Percentiles rank a stretch among this genome's conserved stretches.
These are phyloP conservation scores for Wickerhamiella qilinensis DNA, from an alignment of 805 yeast species.

Conservation along the genomic window DNA sequence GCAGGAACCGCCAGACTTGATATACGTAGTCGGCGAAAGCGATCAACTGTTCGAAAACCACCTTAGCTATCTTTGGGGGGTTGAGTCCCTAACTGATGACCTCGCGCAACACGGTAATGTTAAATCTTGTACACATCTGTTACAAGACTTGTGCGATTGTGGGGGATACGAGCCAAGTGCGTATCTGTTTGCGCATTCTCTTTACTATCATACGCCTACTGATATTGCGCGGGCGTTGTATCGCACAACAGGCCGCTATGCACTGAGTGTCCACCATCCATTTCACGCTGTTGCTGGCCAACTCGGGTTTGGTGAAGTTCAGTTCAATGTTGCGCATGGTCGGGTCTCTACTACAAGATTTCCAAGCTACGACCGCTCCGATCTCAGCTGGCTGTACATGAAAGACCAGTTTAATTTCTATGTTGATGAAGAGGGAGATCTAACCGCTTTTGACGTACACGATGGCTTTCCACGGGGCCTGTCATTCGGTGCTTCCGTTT, in stretches of 20 bases:
- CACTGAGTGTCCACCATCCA: slow-evolving; percentile 4
- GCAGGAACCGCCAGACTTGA: background rate
- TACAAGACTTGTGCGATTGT: slow-evolving; percentile 4
- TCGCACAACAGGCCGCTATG: background rate
- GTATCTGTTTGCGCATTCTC: slow-evolving; percentile 4
- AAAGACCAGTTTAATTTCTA: background rate
- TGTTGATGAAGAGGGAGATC: background rate
- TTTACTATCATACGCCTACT: slow-evolving; percentile 3
- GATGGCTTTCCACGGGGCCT: background rate
- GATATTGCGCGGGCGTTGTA: slow-evolving; percentile 4
- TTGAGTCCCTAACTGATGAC: slow-evolving; percentile 3
- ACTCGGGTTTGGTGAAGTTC: slow-evolving; percentile 5
- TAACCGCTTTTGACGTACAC: background rate
- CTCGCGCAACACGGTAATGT: background rate
- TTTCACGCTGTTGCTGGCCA: slow-evolving; percentile 2
- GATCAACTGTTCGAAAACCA: slow-evolving; percentile 1
- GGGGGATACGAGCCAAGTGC: slow-evolving; percentile 3
- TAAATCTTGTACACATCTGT: slow-evolving; percentile 3
- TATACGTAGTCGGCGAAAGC: slow-evolving; percentile 3
- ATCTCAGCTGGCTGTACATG: slow-evolving; percentile 5
- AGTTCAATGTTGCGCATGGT: slow-evolving; percentile 4
- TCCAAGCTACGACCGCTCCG: slow-evolving; percentile 5
- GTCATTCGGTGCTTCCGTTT: background rate
- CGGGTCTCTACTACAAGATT: slow-evolving; percentile 5
- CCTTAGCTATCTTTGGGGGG: slow-evolving; percentile 2